These are phyloP conservation scores for Pelagophyceae sp. DNA, from an alignment of 352 stramenopile genomes.

Conservation along the genomic window DNA sequence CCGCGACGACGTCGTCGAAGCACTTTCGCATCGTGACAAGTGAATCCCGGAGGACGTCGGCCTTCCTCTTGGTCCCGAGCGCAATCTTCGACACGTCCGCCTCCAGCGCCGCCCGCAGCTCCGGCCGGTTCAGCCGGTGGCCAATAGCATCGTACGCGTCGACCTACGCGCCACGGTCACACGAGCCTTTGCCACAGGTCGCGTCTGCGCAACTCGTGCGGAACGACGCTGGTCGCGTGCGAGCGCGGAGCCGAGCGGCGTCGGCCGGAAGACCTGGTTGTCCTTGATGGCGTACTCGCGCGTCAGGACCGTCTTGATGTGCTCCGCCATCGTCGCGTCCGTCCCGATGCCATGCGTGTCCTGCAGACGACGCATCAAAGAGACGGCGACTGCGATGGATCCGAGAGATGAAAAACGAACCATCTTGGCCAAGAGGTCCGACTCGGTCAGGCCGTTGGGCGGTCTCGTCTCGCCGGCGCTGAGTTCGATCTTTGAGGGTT, in stretches of 20 bases:
- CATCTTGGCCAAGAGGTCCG: slow-evolving; percentile 67
- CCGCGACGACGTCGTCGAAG: slow-evolving; percentile 52
- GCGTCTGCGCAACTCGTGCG: neutral
- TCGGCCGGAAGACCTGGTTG: slow-evolving; percentile 78
- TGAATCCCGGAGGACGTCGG: slow-evolving; percentile 72
- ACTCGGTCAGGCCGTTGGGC: slow-evolving; percentile 71
- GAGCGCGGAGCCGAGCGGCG: slow-evolving; percentile 63
- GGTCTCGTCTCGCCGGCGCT: slow-evolving; percentile 59
- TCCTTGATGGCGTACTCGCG: slow-evolving; percentile 92
- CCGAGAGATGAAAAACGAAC: no score
- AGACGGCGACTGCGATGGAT: no score
- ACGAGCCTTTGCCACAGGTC: slow-evolving; percentile 59
- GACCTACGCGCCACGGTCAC: no score
- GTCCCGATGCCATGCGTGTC: slow-evolving; percentile 66
- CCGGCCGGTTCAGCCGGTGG: slow-evolving; percentile 87
- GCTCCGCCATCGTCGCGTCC: slow-evolving; percentile 58
- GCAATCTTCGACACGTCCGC: slow-evolving; percentile 53
- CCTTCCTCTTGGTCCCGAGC: slow-evolving; percentile 51
- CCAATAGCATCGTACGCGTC: slow-evolving; percentile 77
- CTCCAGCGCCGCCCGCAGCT: slow-evolving; percentile 82
- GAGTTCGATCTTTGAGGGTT: slow-evolving; percentile 9
- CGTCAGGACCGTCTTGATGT: slow-evolving; percentile 96
- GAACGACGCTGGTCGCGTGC: neutral
- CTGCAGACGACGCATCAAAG: slow-evolving; percentile 91
- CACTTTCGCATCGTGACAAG: slow-evolving; percentile 71